These are phyloP conservation scores for Colletotrichum acutatum DNA, from an alignment of 2,329 filamentous ascomycete species.

Conservation along the genomic window DNA sequence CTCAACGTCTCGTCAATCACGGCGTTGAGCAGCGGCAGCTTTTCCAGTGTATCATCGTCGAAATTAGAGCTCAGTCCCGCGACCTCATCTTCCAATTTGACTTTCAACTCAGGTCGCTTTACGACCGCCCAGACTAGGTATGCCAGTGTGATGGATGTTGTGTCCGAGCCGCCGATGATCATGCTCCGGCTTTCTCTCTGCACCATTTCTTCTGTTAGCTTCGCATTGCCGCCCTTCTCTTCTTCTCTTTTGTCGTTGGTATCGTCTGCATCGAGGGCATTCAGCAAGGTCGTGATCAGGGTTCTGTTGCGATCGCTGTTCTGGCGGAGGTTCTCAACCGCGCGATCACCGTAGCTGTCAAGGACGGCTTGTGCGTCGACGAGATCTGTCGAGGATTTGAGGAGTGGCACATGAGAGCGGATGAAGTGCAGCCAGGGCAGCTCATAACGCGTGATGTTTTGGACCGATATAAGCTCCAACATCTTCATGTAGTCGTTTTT, in stretches of 20 bases:
- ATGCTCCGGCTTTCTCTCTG: conserved; percentile 52
- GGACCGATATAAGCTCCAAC: conserved; percentile 11
- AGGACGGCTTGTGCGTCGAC: conserved; percentile 9
- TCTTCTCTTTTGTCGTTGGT: not conserved
- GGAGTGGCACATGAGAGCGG: not conserved
- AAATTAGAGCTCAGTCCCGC: conserved; percentile 38
- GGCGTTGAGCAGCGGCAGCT: conserved; percentile 52
- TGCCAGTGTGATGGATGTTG: conserved; percentile 60
- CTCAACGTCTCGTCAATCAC: conserved; percentile 59
- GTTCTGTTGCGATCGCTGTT: not conserved
- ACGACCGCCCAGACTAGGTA: conserved; percentile 57
- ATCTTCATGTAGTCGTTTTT: conserved; percentile 24
- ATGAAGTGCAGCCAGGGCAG: conserved; percentile 7
- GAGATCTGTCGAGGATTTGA: not conserved
- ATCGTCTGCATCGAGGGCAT: not conserved
- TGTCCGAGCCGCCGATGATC: conserved; percentile 64
- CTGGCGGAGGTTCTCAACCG: not conserved
- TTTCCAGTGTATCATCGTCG: conserved; percentile 45
- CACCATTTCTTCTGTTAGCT: conserved; percentile 44
- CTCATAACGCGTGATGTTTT: conserved; percentile 17
- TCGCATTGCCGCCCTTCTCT: not conserved
- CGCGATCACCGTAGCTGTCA: conserved; percentile 2
- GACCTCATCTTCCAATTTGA: conserved; percentile 49
- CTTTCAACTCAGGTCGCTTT: conserved; percentile 42
- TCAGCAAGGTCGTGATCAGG: not conserved